These are phyloP conservation scores for Puccinia novopanici DNA, from an alignment of 1,284 basidiomycete genomes.

Conservation along the genomic window DNA sequence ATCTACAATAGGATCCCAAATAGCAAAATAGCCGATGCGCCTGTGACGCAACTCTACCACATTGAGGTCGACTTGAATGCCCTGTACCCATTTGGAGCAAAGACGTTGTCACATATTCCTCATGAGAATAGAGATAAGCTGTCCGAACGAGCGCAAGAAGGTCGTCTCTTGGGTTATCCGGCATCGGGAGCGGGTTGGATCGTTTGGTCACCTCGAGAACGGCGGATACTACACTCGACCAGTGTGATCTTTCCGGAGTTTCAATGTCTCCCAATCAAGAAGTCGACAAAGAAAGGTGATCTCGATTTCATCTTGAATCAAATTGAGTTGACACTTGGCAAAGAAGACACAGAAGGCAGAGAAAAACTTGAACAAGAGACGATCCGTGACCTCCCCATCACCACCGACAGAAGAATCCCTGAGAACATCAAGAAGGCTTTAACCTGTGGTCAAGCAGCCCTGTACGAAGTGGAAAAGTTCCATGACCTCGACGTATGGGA, in stretches of 20 bases:
- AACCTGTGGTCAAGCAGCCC: not conserved
- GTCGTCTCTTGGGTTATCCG: not conserved
- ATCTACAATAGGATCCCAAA: too few species aligned
- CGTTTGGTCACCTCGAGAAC: not conserved
- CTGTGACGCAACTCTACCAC: not conserved
- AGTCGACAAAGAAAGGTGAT: not conserved
- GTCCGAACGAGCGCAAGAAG: not conserved
- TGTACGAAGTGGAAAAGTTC: not conserved
- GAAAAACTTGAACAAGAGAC: not conserved
- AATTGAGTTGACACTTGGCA: not conserved
- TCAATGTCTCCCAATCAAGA: not conserved
- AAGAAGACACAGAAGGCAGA: not conserved
- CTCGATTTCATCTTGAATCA: not conserved
- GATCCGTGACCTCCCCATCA: not conserved
- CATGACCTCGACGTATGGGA: conserved; percentile 5
- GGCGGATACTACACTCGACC: not conserved
- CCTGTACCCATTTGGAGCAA: conserved; percentile 11
- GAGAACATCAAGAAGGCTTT: not conserved
- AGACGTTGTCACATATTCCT: not conserved
- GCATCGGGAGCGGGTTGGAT: not conserved
- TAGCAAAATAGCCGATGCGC: too few species aligned
- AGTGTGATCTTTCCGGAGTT: not conserved
- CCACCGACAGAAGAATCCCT: not conserved
- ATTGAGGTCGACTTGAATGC: not conserved
- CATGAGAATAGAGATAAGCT: not conserved